Evolutionary conservation across 1,139 yeast genomes (phyloP), one percentile per base, ranked within the genome.

Genomic region (Pneumocystis sp.): DNA sequence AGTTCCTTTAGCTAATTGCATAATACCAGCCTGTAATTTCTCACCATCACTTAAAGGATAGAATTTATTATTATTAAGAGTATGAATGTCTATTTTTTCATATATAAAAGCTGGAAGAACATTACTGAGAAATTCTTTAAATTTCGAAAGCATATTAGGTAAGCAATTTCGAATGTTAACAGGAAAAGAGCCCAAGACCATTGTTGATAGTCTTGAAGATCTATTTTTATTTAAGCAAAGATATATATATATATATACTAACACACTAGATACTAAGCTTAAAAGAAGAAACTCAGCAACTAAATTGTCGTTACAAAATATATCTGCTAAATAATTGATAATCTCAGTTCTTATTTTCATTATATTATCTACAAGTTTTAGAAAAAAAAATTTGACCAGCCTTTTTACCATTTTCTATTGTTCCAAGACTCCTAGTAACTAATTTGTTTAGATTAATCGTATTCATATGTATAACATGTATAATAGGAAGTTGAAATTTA

Each of bases 21-120:
- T 39, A 40, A 50, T 29, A 7, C 68, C 67, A 12, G 67, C 44
- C 3, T 61, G 61, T 37, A 66, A 60, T 17, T 50, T 60, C 21
- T 66, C 68, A 15, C 68, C 68, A 45, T 66, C 67, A 29, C 64
- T 65, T 17, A 63, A 37, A 37, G 68, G 68, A 50, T 63, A 66
- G 15, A 66, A 60, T 21, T 62, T 65, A 34, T 64, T 50, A 42
- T 42, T 61, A 59, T 66, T 66, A 44, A 66, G 63, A 8, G 29
- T 62, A 7, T 37, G 59, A n/a, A 66, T 63, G 39, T 64, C 45
- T 40, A 66, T 62, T 31, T 63, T 64, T 44, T 62, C 42, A 21
- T 50, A 37, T 25, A 63, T 19, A 15, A 40, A 57, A n/a, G 63
- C 44, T 1, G 66, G 57, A 12, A 60, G 31, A 56, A 65, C 45